Base-by-base conservation (phyloP, 2,329 filamentous ascomycete species). In the Whalleya microplaca region DNA sequence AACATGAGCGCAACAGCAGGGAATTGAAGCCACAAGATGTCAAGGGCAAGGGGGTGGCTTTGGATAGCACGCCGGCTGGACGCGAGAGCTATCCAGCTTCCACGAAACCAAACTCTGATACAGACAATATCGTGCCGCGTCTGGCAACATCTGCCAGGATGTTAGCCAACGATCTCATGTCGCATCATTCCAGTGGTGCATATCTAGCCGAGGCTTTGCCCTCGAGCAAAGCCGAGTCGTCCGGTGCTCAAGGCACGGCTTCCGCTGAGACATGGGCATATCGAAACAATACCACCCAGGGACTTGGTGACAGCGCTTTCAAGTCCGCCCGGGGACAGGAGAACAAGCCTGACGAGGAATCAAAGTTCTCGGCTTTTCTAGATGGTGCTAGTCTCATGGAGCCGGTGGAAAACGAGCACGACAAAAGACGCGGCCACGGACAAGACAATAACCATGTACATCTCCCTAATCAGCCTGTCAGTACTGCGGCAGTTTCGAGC, bases 341-440 rank as follows among this genome's bases (percentile, higher is more conserved):
- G 45, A 70, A 73, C 43, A 58, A 65, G 12, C 65, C 63, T 5
- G 60, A 48, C 14, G 68, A 73, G 42, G 75, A 77, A 56, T 65
- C 67, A 2, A 67, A 66, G 0, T 78, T 78, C 53, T 68, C 73
- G 2, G 63, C 62, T 1, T 78, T 78, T 51, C 59, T 77, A 37
- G 69, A 73, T 53, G 61, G 58, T 45, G 64, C 63, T 32, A 61
- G 50, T 20, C 55, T 55, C 32, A 60, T 64, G 10, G 58, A 58
- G 41, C 58, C 66, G 18, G 50, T 63, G 18, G 64, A 60, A 32
- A 52, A 64, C 18, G 18, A 40, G 2, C 19, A 32, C 21, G 27
- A 47, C 37, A 23, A 54, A 16, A 32, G 18, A 37, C 20, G 27
- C 27, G 37, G 29, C 9, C 19, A 47, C 19, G 50, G 44, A 21